Evolutionary conservation across 2,329 filamentous ascomycete species (phyloP).

Genomic region (Colletotrichum sojae): DNA sequence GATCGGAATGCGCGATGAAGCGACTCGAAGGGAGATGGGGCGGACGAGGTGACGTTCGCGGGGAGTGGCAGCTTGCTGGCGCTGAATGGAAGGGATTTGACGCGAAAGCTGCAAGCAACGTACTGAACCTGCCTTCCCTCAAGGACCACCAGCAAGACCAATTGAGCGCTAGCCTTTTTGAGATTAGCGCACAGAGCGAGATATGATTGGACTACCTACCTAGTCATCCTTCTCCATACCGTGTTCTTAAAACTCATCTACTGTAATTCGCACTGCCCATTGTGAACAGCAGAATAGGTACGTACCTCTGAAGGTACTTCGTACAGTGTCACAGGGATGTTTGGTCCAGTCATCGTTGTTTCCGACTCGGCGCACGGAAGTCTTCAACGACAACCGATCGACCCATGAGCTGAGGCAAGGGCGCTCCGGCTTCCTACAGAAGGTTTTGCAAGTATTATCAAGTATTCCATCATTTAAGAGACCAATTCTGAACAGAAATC

Average conservation of each 20-base stretch:
- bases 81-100: constrained; percentile 40
- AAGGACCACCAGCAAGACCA: constrained; percentile 7
- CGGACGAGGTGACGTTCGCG: constrained; percentile 22
- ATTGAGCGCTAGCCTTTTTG: constrained; percentile 15
- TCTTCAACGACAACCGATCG: too few relatives aligned
- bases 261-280: too few relatives aligned
- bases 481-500: too few relatives aligned
- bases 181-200: background rate
- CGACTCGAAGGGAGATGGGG: constrained; percentile 11
- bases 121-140: constrained; percentile 16
- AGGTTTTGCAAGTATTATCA: too few relatives aligned
- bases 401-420: too few relatives aligned
- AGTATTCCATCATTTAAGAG: too few relatives aligned
- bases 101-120: constrained; percentile 30
- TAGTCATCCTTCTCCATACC: background rate
- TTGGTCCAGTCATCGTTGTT: too few relatives aligned
- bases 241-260: background rate
- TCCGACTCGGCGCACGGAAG: too few relatives aligned
- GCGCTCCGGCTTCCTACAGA: too few relatives aligned
- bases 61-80: constrained; percentile 8
- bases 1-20: background rate
- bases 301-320: too few relatives aligned
- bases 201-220: background rate
- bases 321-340: too few relatives aligned
- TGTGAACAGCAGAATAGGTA: too few relatives aligned